phyloP scores from a whole-genome alignment of 208 protist species.

The Herpetomonas samuelpessoai region DNA sequence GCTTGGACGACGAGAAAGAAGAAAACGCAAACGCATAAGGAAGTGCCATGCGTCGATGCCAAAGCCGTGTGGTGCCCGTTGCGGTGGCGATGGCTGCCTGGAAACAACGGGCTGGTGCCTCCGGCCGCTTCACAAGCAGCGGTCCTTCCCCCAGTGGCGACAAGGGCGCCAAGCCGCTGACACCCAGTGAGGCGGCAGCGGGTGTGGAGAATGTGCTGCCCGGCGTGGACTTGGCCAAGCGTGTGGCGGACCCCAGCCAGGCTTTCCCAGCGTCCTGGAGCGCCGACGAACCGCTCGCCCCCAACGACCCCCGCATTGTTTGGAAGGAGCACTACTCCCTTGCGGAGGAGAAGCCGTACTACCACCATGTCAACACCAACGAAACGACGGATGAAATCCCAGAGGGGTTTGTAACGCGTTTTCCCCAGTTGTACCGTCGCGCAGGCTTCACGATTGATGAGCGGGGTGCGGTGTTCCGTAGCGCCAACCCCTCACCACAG shows the following conservation, averaged over 20 bases:
- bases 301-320: conserved; percentile 45
- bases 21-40: no score
- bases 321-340: conserved; percentile 81
- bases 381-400: conserved; percentile 60
- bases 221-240: conserved; percentile 44
- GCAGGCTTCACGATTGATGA: conserved; percentile 43
- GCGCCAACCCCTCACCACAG: not conserved
- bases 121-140: conserved; percentile 1
- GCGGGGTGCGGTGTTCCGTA: conserved; percentile 38
- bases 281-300: conserved; percentile 30
- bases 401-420: conserved; percentile 75
- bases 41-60: no score
- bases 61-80: no score
- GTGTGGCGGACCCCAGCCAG: conserved; percentile 36
- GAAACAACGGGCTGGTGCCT: no score
- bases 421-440: conserved; percentile 50
- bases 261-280: conserved; percentile 57
- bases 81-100: no score
- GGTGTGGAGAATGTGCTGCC: conserved; percentile 24
- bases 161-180: not conserved
- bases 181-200: not conserved
- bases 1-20: no score
- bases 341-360: conserved; percentile 60
- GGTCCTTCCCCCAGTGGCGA: conserved; percentile 4
- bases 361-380: conserved; percentile 69